phyloP scores from a whole-genome alignment of 768 basidiomycete genomes.

The Mycena vitilis region DNA sequence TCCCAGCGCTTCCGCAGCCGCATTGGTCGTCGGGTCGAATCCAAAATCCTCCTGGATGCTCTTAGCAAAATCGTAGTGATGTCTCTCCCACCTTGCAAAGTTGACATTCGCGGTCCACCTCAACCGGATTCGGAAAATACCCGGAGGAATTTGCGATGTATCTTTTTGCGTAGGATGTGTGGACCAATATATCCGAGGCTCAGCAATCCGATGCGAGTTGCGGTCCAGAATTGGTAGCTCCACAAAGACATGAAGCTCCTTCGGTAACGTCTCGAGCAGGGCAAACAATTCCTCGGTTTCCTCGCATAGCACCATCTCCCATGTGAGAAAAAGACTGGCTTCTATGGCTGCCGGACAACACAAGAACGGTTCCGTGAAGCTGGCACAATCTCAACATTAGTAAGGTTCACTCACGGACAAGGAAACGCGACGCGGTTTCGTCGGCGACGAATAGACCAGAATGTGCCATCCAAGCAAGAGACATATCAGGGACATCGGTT shows the following conservation, averaged over 20 bases:
- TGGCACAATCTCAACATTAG: neutral
- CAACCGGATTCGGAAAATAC: neutral
- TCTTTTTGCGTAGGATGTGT: neutral
- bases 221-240: neutral
- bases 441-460: neutral
- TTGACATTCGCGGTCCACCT: neutral
- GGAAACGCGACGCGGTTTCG: too few relatives aligned
- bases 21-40: constrained; percentile 3
- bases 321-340: neutral
- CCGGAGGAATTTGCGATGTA: neutral
- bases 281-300: neutral
- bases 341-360: neutral
- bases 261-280: neutral
- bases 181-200: constrained; percentile 15
- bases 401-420: neutral
- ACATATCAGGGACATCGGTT: neutral
- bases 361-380: neutral
- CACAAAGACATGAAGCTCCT: constrained; percentile 8
- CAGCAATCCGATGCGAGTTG: neutral
- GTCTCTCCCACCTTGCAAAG: neutral
- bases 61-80: constrained; percentile 14
- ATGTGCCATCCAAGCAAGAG: neutral
- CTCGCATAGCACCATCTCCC: neutral
- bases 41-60: constrained; percentile 4
- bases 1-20: neutral